Percentiles rank a stretch among this genome's conserved stretches.
These are phyloP conservation scores for Aspergillus quadrilineatus DNA, from an alignment of 2,329 filamentous ascomycete species.

Conservation along the genomic window DNA sequence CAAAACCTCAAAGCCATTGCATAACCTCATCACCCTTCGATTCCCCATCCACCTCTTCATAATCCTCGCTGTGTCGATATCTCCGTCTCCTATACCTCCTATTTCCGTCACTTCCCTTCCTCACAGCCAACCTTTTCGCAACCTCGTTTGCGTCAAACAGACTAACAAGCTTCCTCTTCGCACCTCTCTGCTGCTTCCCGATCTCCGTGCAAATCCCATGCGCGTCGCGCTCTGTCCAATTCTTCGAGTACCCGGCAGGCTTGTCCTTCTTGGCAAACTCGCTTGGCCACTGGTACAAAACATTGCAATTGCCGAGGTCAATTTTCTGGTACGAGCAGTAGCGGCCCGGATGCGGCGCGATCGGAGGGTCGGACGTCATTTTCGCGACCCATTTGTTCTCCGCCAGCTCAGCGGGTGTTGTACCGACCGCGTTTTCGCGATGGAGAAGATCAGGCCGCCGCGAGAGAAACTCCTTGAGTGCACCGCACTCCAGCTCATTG, in stretches of 20 bases:
- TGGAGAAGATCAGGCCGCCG: constrained; percentile 60
- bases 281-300: constrained; percentile 1
- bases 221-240: constrained; percentile 21
- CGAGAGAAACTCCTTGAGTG: constrained; percentile 55
- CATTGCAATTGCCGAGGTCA: not conserved
- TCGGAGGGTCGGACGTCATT: constrained; percentile 20
- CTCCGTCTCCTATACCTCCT: not conserved
- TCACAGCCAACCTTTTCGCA: constrained; percentile 49
- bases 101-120: not conserved
- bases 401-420: constrained; percentile 63
- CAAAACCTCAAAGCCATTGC: not conserved
- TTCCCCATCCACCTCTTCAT: not conserved
- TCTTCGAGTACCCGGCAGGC: not conserved
- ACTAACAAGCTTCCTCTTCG: constrained; percentile 55
- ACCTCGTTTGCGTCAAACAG: constrained; percentile 63
- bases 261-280: constrained; percentile 13
- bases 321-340: not conserved
- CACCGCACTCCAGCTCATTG: constrained; percentile 52
- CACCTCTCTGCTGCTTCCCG: constrained; percentile 14
- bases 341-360: not conserved
- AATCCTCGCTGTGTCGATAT: not conserved
- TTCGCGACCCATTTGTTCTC: constrained; percentile 29
- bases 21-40: constrained; percentile 15
- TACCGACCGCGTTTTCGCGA: constrained; percentile 73
- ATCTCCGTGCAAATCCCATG: constrained; percentile 36